A percentile compares a stretch with the other conserved stretches of the same genome.
Evolutionary conservation across 73 alveolate species (phyloP).

Genomic region (Stentor roeselii): DNA sequence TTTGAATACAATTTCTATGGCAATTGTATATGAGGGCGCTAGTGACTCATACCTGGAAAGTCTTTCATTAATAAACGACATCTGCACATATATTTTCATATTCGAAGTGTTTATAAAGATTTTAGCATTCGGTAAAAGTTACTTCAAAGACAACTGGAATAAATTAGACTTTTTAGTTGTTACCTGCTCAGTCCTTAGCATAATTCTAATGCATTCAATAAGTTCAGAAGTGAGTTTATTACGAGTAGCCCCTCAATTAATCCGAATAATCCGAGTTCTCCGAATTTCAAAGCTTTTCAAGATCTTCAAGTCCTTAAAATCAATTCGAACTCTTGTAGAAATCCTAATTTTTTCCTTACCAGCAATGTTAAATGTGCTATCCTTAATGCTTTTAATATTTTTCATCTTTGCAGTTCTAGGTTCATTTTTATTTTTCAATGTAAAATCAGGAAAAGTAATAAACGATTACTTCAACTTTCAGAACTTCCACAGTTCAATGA

Average conservation of each 20-base stretch:
- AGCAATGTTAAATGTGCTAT: conserved; percentile 83
- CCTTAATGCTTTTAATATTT: conserved; percentile 78
- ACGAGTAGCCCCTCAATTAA: conserved; percentile 81
- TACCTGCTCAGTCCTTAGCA: conserved; percentile 73
- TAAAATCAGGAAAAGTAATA: conserved; percentile 49
- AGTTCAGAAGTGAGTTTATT: conserved; percentile 58
- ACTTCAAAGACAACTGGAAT: conserved; percentile 89
- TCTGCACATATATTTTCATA: conserved; percentile 74
- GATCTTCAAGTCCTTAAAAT: conserved; percentile 77
- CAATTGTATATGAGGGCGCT: conserved; percentile 82
- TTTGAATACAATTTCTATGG: conserved; percentile 75
- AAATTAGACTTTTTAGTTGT: conserved; percentile 95
- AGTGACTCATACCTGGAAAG: conserved; percentile 8
- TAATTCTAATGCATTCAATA: conserved; percentile 61
- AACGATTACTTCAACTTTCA: conserved; percentile 69
- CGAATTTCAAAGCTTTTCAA: conserved; percentile 83
- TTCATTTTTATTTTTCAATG: conserved; percentile 70
- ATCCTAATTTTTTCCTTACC: conserved; percentile 85
- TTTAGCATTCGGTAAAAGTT: conserved; percentile 76
- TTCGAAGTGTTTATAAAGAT: conserved; percentile 79
- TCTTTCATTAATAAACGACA: conserved; percentile 61
- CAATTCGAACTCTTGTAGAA: conserved; percentile 72
- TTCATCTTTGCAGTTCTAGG: conserved; percentile 89
- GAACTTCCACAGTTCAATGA: conserved; percentile 67
- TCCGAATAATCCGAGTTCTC: conserved; percentile 88